Base-by-base conservation (phyloP, 352 stramenopile genomes). In the Phytophthora kernoviae region DNA sequence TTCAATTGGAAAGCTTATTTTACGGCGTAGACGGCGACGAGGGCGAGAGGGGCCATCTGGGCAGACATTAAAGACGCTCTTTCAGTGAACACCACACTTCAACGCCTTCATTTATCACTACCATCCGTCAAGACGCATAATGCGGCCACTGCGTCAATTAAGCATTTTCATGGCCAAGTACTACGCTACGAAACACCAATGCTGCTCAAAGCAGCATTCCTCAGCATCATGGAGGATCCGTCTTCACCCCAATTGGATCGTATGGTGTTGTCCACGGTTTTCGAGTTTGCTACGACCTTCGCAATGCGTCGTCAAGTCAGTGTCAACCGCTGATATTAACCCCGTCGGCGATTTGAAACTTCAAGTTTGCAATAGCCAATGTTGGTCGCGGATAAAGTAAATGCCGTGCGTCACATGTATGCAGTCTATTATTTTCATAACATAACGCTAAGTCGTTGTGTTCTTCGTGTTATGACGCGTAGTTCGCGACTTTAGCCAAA, bases 241-340 rank as follows among this genome's bases (percentile, higher is more conserved):
- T 41, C 24, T 20, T 67, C 44, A 14, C 20, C 30, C 15, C 43
- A 8, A n/a, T 57, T 70, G 32, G 65, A 75, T 46, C 62, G 50
- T 17, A 70, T 66, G 47, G 54, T 53, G 5, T 22, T 75, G 14
- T 71, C 62, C 21, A 59, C 46, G n/a, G 59, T 75, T 59, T 72
- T 75, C 48, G 50, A 42, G 2, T 66, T 75, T 26, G 62, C 62
- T 26, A 47, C 62, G 15, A 58, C 56, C 10, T 58, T 36, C 2
- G 56, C 50, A 41, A 51, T 53, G 2, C 45, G 62, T 22, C 50
- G 62, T n/a, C 43, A 62, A 42, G 44, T 70, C 8, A 49, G 34
- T 32, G 10, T 66, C 30, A 51, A 37, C 1, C 62, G 45, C 11
- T 69, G 17, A 59, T 22, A 7, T 30, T 6, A 3, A 30, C 6